Percentiles rank a stretch among this genome's conserved stretches.
Evolutionary conservation across 768 basidiomycete genomes (phyloP).

Genomic region (Lactarius hatsudake): DNA sequence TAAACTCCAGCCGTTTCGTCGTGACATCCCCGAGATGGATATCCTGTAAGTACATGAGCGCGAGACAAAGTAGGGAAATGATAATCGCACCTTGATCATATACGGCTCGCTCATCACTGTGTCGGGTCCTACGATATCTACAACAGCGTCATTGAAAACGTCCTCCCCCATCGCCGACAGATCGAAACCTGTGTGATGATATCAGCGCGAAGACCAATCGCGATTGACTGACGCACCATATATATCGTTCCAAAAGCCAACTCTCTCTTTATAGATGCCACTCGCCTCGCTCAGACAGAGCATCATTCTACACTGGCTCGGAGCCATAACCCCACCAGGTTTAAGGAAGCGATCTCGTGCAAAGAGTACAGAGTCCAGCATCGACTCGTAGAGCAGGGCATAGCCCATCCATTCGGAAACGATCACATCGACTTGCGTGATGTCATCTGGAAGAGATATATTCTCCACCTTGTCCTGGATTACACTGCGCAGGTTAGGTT

Average conservation of each 20-base stretch:
- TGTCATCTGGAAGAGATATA: slow-evolving; percentile 66
- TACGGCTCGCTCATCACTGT: slow-evolving; percentile 62
- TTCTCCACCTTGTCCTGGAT: slow-evolving; percentile 91
- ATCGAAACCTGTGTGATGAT: slow-evolving; percentile 73
- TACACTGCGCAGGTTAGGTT: slow-evolving; percentile 46
- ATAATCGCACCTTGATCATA: slow-evolving; percentile 58
- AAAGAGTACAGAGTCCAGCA: slow-evolving; percentile 91
- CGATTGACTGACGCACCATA: slow-evolving; percentile 59
- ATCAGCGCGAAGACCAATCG: neutral
- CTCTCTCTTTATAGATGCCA: slow-evolving; percentile 74
- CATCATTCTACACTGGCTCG: slow-evolving; percentile 85
- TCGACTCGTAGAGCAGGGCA: slow-evolving; percentile 88
- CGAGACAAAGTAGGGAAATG: neutral
- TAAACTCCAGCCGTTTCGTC: slow-evolving; percentile 73
- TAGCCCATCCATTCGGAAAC: slow-evolving; percentile 99
- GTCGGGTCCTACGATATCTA: slow-evolving; percentile 72
- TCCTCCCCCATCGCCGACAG: slow-evolving; percentile 76
- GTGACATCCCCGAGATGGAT: slow-evolving; percentile 66
- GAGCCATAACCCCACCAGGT: slow-evolving; percentile 81
- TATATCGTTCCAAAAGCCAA: slow-evolving; percentile 87
- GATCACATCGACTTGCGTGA: slow-evolving; percentile 86
- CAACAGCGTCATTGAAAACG: slow-evolving; percentile 76
- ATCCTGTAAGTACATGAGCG: slow-evolving; percentile 49
- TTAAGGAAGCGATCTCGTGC: slow-evolving; percentile 86
- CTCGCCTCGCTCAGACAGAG: slow-evolving; percentile 77